Base-by-base conservation (phyloP, 768 basidiomycete genomes). In the Termitomyces sp. region DNA sequence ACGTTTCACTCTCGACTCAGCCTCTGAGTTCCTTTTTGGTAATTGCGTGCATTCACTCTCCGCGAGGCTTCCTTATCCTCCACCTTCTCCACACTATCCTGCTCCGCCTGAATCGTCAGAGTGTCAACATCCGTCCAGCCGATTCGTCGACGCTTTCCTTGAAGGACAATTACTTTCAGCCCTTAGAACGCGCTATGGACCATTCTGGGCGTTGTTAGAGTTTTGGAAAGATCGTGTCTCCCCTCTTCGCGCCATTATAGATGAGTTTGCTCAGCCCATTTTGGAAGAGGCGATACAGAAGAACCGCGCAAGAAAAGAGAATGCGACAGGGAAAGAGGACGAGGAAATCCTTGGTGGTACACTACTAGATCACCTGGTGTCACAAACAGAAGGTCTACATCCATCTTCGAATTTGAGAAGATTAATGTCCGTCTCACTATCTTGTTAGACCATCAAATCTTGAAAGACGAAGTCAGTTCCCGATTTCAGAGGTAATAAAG, bases 1-100 rank as follows among this genome's bases (percentile, higher is more conserved):
- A 0, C 76, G 82, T 2, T 86, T 84, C 67, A 85, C 84, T 0
- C 70, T 85, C 51, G 84, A 85, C 66, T 78, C 81, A 0, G 83
- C 82, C 1, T 77, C 83, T 0, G 79, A 82, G 46, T 86, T 84
- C 61, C 75, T 85, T 29, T 84, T 85, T 60, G 78, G 75, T 28
- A 68, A 77, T 31, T 70, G 77, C 49, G 76, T 83, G 15, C 66
- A 66, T 44, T 79, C 79, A 4, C 77, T 84, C 22, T 70, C 71
- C 5, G 79, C 73, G 0, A 75, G 74, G 5, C 70, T 85, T 1
- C 75, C 81, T 1, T 81, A 83, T 61, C 82, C 84, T 1, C 47
- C 68, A 53, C 57, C 69, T 54, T 66, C 72, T 65, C 26, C 62
- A 62, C n/a, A 62, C 3, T 57, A 56, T 29, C 55, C 61, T 33